Percentiles rank a stretch among this genome's conserved stretches.
Evolutionary conservation across 139 green algal genomes (phyloP).

Genomic region (Tetradesmus obliquus): DNA sequence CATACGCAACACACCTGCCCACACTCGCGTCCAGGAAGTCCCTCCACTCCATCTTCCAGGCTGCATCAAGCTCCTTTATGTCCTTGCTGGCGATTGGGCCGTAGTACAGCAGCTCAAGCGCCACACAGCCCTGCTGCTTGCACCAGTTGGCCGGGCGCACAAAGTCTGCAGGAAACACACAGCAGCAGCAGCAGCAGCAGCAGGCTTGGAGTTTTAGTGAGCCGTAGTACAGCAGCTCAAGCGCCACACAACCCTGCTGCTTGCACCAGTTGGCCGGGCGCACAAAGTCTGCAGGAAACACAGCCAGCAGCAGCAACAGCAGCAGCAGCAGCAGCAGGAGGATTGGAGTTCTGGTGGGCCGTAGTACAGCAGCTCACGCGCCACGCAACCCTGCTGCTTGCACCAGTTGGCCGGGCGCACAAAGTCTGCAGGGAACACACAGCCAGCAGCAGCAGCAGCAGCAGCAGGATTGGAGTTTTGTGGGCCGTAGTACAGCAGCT

Average conservation of each 20-base stretch:
- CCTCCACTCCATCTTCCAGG: conserved; percentile 39
- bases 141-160: conserved; percentile 45
- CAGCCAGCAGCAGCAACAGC: background rate
- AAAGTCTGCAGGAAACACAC: conserved; percentile 27
- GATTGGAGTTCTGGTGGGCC: background rate
- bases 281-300: background rate
- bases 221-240: background rate
- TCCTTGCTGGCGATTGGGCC: conserved; percentile 25
- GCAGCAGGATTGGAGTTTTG: background rate
- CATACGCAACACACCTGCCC: background rate
- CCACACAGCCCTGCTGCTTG: conserved; percentile 51
- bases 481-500: background rate
- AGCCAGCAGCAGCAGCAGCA: background rate
- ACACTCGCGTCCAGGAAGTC: conserved; percentile 44
- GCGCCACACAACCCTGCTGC: background rate
- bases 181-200: background rate
- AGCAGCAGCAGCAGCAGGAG: conserved; percentile 1
- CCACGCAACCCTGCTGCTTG: conserved; percentile 50
- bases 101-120: conserved; percentile 47
- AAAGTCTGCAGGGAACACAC: conserved; percentile 23
- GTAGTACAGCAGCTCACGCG: conserved; percentile 48
- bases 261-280: too few relatives aligned
- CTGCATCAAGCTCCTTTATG: conserved; percentile 22
- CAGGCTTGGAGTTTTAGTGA: background rate
- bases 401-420: conserved; percentile 45